Percentiles rank a stretch among this genome's conserved stretches.
phyloP scores from a whole-genome alignment of 768 basidiomycete species.

The Chalciporus pseudorubinellus region DNA sequence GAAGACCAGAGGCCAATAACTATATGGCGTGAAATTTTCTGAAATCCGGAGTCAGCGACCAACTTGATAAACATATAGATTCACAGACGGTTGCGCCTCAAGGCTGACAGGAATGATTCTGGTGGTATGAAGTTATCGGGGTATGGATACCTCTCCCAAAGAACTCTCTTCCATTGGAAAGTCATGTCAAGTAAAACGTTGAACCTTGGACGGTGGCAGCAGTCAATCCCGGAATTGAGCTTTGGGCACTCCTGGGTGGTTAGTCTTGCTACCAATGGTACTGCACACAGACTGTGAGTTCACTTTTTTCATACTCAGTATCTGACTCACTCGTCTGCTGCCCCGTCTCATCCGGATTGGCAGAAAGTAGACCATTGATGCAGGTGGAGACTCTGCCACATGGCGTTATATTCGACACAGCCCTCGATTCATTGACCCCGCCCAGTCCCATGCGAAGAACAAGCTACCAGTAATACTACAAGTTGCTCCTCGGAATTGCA shows the following conservation, averaged over 20 bases:
- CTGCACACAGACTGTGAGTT: not conserved
- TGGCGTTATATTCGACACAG: conserved; percentile 1
- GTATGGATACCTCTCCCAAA: conserved; percentile 75
- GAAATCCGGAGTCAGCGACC: conserved; percentile 12
- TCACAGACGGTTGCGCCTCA: conserved; percentile 73
- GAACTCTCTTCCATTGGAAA: conserved; percentile 60
- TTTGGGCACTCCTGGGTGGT: not conserved
- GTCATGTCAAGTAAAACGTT: conserved; percentile 15
- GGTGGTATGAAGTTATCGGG: conserved; percentile 86
- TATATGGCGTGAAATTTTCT: conserved; percentile 83
- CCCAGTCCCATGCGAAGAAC: too few species aligned
- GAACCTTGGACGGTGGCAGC: not conserved
- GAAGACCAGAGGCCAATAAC: conserved; percentile 69
- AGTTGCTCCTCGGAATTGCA: conserved; percentile 14
- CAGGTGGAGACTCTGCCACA: conserved; percentile 6
- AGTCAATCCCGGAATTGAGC: too few species aligned
- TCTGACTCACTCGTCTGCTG: not conserved
- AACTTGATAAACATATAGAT: conserved; percentile 7
- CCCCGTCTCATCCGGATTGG: not conserved
- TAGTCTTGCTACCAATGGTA: not conserved
- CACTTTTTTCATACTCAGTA: not conserved
- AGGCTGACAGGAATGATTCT: conserved; percentile 68
- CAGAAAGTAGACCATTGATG: not conserved
- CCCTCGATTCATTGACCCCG: not conserved
- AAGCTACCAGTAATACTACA: too few species aligned